Base-by-base conservation (phyloP, 1,139 yeast genomes). In the Tardiomyces blankii region DNA sequence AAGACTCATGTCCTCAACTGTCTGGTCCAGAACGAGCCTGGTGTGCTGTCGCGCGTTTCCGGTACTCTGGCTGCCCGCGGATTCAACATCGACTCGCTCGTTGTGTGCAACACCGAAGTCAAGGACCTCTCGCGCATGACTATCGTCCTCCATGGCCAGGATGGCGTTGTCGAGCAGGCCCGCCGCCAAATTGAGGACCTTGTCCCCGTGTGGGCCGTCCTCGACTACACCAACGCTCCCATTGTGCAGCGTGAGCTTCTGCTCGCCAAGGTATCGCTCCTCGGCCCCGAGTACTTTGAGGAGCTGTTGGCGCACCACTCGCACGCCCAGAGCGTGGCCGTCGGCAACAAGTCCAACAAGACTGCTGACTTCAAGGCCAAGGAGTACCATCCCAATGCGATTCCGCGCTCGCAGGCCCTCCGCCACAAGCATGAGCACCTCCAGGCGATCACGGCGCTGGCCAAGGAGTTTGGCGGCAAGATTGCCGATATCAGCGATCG, bases 21-120 rank as follows among this genome's bases (percentile, higher is more conserved):
- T 70, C 75, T 91, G 64, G 98, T 91, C 35, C 98, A 91, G 68
- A 89, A 91, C 67, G 98, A 91, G 69, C 98, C 98, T 4, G 98
- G 98, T 72, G 98, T 91, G 44, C 73, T 91, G 60, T 82, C 95
- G 42, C 77, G 93, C 47, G 87, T 91, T 43, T 84, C 97, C 3
- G 96, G 97, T 48, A 89, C 96, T 44, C 74, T 91, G 57, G 98
- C 98, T 38, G 97, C 96, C 40, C 78, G 98, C 64, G 98, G 98
- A 12, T 91, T 91, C 77, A 91, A 91, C 69, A 91, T 91, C 61
- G 98, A 91, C 66, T 89, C 97, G 8, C 75, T 91, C 56, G 96
- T 91, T 49, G 98, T 91, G 43, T 89, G 96, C 66, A 86, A 82
- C 70, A 91, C 98, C 32, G 97, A 91, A 65, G 97, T 91, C 51